phyloP scores from a whole-genome alignment of 768 basidiomycete genomes.

The Kwoniella sp. region DNA sequence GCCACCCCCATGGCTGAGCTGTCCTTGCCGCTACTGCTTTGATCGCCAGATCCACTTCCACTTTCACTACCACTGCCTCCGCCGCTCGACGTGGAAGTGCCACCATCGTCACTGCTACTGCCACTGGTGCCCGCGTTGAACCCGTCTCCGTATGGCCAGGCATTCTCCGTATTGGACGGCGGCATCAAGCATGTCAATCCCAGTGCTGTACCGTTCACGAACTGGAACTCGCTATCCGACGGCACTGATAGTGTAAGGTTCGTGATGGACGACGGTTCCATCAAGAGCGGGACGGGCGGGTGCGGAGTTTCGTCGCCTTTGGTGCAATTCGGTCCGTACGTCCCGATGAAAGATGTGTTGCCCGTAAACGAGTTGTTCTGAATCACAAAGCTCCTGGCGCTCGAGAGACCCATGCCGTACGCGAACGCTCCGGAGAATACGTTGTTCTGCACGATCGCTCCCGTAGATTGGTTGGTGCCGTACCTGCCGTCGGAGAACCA shows the following conservation, averaged over 20 bases:
- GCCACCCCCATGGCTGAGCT: not conserved
- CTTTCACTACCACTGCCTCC: not conserved
- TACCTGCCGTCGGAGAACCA: conserved; percentile 46
- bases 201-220: conserved; percentile 36
- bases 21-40: not conserved
- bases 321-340: conserved; percentile 46
- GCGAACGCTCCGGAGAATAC: conserved; percentile 45
- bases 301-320: conserved; percentile 31
- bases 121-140: conserved; percentile 6
- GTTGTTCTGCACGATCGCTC: conserved; percentile 42
- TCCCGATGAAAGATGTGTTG: conserved; percentile 43
- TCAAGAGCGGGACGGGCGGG: conserved; percentile 29
- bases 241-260: conserved; percentile 43
- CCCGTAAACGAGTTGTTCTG: conserved; percentile 41
- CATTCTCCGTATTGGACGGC: conserved; percentile 16
- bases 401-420: conserved; percentile 43
- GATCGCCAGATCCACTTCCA: too few species aligned
- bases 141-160: conserved; percentile 43
- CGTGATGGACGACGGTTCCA: conserved; percentile 25
- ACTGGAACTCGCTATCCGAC: conserved; percentile 12
- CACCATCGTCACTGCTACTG: not conserved
- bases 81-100: not conserved
- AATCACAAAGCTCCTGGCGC: conserved; percentile 36
- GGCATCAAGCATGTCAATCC: conserved; percentile 46
- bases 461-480: conserved; percentile 42